Percentiles rank a stretch among this genome's conserved stretches.
These are phyloP conservation scores for Helicocarpus griseus DNA, from an alignment of 2,329 filamentous ascomycete species.

Conservation along the genomic window DNA sequence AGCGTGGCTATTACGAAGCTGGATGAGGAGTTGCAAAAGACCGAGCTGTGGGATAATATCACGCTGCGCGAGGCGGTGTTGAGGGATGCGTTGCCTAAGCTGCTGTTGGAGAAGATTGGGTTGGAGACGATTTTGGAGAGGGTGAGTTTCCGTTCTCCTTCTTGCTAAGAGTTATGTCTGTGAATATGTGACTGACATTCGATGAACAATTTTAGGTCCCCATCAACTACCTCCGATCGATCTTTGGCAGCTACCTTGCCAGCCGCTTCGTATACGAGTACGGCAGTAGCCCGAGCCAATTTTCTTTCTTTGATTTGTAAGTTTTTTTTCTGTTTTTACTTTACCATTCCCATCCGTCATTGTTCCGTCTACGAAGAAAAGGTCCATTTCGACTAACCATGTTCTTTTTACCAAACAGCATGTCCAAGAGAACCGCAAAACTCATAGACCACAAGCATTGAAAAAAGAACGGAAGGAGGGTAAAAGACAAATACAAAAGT, in stretches of 20 bases:
- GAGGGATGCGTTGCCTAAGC: slow-evolving; percentile 71
- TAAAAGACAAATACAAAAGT: too few species aligned
- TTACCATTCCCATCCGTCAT: neutral
- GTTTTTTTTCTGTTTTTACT: slow-evolving; percentile 28
- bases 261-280: slow-evolving; percentile 95
- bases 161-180: too few species aligned
- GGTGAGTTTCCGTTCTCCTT: slow-evolving; percentile 37
- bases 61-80: slow-evolving; percentile 69
- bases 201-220: slow-evolving; percentile 50
- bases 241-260: slow-evolving; percentile 92
- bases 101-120: slow-evolving; percentile 81
- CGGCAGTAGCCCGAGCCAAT: slow-evolving; percentile 84
- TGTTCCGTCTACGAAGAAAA: neutral
- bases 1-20: slow-evolving; percentile 90
- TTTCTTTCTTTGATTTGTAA: slow-evolving; percentile 98
- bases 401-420: neutral
- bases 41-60: slow-evolving; percentile 80
- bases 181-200: neutral
- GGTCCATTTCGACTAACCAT: neutral
- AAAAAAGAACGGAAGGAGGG: too few species aligned
- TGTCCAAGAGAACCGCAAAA: slow-evolving; percentile 4
- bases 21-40: slow-evolving; percentile 91
- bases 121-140: slow-evolving; percentile 77
- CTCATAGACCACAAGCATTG: neutral
- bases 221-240: slow-evolving; percentile 81